Evolutionary conservation across 768 basidiomycete genomes (phyloP).

Genomic region (Xerocomus brunneocitrinus): DNA sequence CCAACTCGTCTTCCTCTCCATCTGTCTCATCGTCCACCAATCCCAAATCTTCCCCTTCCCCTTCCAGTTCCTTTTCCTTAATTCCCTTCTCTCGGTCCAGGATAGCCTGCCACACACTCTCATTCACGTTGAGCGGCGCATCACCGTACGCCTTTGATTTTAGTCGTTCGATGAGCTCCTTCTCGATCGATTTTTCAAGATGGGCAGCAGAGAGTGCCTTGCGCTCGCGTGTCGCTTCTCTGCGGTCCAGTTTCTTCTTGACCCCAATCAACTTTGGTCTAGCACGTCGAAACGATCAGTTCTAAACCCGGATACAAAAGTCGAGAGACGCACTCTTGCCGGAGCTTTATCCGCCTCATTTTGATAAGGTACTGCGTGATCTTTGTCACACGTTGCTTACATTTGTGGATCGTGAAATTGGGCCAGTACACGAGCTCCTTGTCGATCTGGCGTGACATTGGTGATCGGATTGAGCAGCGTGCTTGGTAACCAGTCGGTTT

Average conservation of each 20-base stretch:
- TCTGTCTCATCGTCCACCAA: slow-evolving; percentile 54
- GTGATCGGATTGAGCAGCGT: not conserved
- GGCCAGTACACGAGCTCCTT: slow-evolving; percentile 97
- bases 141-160: slow-evolving; percentile 98
- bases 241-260: slow-evolving; percentile 94
- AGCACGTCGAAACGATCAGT: slow-evolving; percentile 1
- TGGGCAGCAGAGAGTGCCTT: slow-evolving; percentile 96
- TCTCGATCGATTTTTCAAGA: slow-evolving; percentile 91
- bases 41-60: slow-evolving; percentile 39
- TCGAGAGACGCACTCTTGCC: slow-evolving; percentile 63
- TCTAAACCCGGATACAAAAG: not conserved
- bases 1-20: slow-evolving; percentile 46
- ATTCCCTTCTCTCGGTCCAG: slow-evolving; percentile 71
- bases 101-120: slow-evolving; percentile 91
- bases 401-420: slow-evolving; percentile 95
- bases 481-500: not conserved
- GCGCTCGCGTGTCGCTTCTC: slow-evolving; percentile 88
- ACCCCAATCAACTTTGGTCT: slow-evolving; percentile 93
- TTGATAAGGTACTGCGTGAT: slow-evolving; percentile 99
- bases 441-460: slow-evolving; percentile 65
- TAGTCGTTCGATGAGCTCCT: slow-evolving; percentile 91
- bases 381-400: slow-evolving; percentile 98
- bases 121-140: slow-evolving; percentile 96
- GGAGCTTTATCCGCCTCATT: slow-evolving; percentile 87
- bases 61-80: slow-evolving; percentile 42